Evolutionary conservation across 2,329 filamentous ascomycete species (phyloP), one percentile per base, ranked within the genome.

Genomic region (Beauveria rudraprayagi): DNA sequence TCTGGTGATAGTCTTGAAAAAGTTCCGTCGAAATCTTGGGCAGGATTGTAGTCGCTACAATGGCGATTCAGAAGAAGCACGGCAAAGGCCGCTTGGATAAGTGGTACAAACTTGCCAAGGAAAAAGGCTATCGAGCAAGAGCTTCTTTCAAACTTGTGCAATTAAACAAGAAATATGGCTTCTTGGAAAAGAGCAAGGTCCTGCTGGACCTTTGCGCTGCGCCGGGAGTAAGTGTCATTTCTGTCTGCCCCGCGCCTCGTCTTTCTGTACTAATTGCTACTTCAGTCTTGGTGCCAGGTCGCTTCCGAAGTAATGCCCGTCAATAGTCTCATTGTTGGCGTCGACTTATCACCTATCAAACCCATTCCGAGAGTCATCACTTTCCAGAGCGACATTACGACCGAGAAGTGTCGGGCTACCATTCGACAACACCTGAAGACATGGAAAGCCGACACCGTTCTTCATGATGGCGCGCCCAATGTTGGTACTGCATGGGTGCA

Each of bases 21-120:
- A 41, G 54, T 52, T 56, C 41, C 30, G 30, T 48, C 28, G 34
- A 50, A 17, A 14, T 40, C 24, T 44, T 41, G 16, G 46, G 43
- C 22, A 60, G 17, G 16, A 59, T 54, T 37, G 50, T 17, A 24
- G 34, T 44, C 44, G 55, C 43, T 53, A 48, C n/a, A 58, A 63
- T 97, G 94, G 92, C 91, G 71, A 93, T 97, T 70, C 91, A 97
- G 73, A 97, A 97, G 83, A 97, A 97, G 83, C 90, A 96, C 79
- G 93, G 92, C 78, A 97, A 97, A 80, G 93, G 93, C 76, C 92
- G 93, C 84, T 83, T 97, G 70, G 94, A 99, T 77, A 97, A 97
- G 77, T 97, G 92, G 91, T 99, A 97, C 78, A 93, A 92, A 73
- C 87, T 97, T 70, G 94, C 94, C 64, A 99, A 99, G 77, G 94